Evolutionary conservation across 1,139 yeast species (phyloP).

Genomic region (Nakaseomyces glabratus): DNA sequence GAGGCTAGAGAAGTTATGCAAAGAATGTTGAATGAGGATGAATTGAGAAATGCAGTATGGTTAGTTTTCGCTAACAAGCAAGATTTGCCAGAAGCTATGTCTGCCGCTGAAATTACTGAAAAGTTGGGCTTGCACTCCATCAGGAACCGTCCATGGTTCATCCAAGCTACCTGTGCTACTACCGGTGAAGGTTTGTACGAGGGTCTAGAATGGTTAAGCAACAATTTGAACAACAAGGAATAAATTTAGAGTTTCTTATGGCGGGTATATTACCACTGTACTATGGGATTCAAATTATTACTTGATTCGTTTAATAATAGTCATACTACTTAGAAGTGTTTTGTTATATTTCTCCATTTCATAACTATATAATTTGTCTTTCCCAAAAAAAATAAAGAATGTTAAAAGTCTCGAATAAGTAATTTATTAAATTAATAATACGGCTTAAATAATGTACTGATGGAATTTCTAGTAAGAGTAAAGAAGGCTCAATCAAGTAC

Average conservation of each 20-base stretch:
- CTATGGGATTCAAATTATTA: too few relatives aligned
- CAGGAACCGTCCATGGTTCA: slow-evolving; percentile 86
- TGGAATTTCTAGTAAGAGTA: too few relatives aligned
- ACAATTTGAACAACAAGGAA: slow-evolving; percentile 57
- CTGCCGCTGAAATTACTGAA: slow-evolving; percentile 83
- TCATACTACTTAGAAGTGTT: too few relatives aligned
- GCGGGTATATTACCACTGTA: too few relatives aligned
- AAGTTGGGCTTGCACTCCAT: slow-evolving; percentile 74
- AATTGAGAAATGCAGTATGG: slow-evolving; percentile 81
- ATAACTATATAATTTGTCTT: neutral
- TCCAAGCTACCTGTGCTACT: slow-evolving; percentile 82
- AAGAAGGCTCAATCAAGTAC: too few relatives aligned
- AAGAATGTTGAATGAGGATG: slow-evolving; percentile 91
- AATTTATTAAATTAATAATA: too few relatives aligned
- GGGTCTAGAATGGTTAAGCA: slow-evolving; percentile 85
- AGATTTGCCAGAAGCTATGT: slow-evolving; percentile 88
- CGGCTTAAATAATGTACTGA: too few relatives aligned
- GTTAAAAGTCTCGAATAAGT: too few relatives aligned
- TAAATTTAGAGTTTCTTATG: too few relatives aligned
- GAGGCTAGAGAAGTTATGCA: slow-evolving; percentile 92
- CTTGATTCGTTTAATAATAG: too few relatives aligned
- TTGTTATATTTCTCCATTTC: too few relatives aligned
- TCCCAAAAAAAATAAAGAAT: too few relatives aligned
- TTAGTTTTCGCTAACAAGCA: slow-evolving; percentile 89
- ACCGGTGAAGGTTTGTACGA: slow-evolving; percentile 88